A percentile compares a stretch with the other conserved stretches of the same genome.
Evolutionary conservation across 1,284 basidiomycete genomes (phyloP).

Genomic region (Garcileccinum viscosum): DNA sequence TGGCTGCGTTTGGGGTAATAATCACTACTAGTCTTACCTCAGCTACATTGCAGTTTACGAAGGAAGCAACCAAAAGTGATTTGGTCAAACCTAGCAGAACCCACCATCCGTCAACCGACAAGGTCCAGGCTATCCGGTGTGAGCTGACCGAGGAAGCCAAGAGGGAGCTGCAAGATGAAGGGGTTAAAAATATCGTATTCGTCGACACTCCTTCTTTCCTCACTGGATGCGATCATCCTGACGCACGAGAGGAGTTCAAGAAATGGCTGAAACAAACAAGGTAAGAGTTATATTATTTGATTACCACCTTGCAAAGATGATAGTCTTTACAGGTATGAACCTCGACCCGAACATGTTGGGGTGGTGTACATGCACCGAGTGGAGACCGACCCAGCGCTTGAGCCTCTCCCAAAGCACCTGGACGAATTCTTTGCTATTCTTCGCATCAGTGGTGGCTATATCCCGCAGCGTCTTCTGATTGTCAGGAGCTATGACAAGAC

Average conservation of each 20-base stretch:
- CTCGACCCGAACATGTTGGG: slow-evolving; percentile 7
- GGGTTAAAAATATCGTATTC: slow-evolving; percentile 21
- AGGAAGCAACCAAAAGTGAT: slow-evolving; percentile 15
- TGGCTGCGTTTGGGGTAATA: no score
- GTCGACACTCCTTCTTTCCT: slow-evolving; percentile 30
- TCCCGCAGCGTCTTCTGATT: slow-evolving; percentile 9
- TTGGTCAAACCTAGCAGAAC: slow-evolving; percentile 13
- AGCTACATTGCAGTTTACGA: slow-evolving; percentile 20
- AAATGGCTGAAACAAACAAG: slow-evolving; percentile 8
- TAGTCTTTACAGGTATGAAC: slow-evolving; percentile 1
- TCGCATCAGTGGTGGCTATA: neutral
- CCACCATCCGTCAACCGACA: slow-evolving; percentile 19
- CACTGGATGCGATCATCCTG: slow-evolving; percentile 11
- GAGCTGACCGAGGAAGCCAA: slow-evolving; percentile 25
- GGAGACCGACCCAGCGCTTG: slow-evolving; percentile 24
- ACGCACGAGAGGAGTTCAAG: slow-evolving; percentile 16
- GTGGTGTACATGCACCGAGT: slow-evolving; percentile 33
- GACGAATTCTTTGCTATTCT: neutral
- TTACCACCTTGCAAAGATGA: neutral
- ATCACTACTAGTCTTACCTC: neutral
- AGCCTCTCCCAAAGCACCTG: slow-evolving; percentile 14
- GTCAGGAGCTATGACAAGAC: slow-evolving; percentile 19
- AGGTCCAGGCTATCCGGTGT: slow-evolving; percentile 25
- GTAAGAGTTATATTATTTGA: neutral
- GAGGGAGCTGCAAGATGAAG: neutral